Conservation (phyloP, 2,329 filamentous ascomycete genomes). For the Sarocladium oryzae region DNA sequence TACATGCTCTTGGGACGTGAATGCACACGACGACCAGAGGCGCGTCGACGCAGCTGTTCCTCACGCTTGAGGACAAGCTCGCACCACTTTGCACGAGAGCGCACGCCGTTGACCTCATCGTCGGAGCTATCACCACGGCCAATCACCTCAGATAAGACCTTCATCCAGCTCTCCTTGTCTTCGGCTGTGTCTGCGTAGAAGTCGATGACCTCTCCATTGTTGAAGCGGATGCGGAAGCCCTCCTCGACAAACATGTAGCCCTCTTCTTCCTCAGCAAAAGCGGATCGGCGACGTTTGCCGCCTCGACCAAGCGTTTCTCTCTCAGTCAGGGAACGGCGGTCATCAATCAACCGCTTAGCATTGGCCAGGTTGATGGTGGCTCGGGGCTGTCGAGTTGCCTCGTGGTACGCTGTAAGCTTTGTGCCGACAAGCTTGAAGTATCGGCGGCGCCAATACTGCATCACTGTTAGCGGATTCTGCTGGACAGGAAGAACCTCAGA, state of each 20-base stretch:
- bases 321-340: constrained; percentile 75
- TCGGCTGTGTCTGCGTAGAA: constrained; percentile 88
- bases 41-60: constrained; percentile 49
- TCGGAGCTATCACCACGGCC: constrained; percentile 47
- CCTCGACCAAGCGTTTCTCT: constrained; percentile 72
- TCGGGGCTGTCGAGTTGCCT: constrained; percentile 88
- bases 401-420: constrained; percentile 92
- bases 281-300: constrained; percentile 81
- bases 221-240: constrained; percentile 97
- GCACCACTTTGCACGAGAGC: constrained; percentile 56
- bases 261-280: constrained; percentile 96
- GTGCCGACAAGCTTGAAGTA: constrained; percentile 92
- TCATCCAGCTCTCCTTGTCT: constrained; percentile 95
- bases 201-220: constrained; percentile 96
- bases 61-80: constrained; percentile 60
- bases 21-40: constrained; percentile 33
- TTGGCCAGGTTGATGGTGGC: constrained; percentile 96
- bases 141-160: constrained; percentile 67
- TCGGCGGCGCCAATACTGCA: constrained; percentile 89
- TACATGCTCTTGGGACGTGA: constrained; percentile 54
- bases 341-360: constrained; percentile 87
- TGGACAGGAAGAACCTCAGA: neutral
- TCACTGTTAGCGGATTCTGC: constrained; percentile 29
- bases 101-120: constrained; percentile 35
- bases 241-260: constrained; percentile 99